Percentiles rank a stretch among this genome's conserved stretches.
Conservation (phyloP, 1,139 yeast genomes). For the Lodderomyces elongisporus region DNA sequence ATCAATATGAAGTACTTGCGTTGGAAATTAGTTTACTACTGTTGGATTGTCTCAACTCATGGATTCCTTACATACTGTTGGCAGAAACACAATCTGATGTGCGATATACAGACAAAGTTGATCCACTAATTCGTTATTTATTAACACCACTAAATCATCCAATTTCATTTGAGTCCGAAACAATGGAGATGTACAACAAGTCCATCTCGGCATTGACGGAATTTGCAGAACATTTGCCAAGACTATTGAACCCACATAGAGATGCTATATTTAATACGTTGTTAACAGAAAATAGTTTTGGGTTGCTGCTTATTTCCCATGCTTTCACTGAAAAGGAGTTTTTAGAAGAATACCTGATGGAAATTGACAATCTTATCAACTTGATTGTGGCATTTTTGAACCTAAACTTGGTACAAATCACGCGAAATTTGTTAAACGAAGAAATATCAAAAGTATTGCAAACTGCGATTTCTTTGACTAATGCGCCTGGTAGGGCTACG, state of each 20-base stretch:
- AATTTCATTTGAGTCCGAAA: slow-evolving; percentile 6
- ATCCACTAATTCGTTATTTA: slow-evolving; percentile 15
- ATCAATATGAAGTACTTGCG: slow-evolving; percentile 3
- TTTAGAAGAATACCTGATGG: slow-evolving; percentile 35
- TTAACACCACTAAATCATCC: slow-evolving; percentile 18
- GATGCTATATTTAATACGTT: slow-evolving; percentile 21
- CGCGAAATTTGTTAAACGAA: slow-evolving; percentile 41
- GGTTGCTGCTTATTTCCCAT: slow-evolving; percentile 24
- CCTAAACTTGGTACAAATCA: slow-evolving; percentile 45
- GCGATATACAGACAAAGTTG: slow-evolving; percentile 24
- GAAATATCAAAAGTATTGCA: slow-evolving; percentile 38
- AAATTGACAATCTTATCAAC: slow-evolving; percentile 45
- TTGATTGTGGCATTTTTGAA: slow-evolving; percentile 51
- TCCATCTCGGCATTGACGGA: slow-evolving; percentile 39
- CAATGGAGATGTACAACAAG: slow-evolving; percentile 21
- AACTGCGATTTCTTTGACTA: slow-evolving; percentile 53
- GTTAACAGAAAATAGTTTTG: slow-evolving; percentile 39
- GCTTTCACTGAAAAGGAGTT: slow-evolving; percentile 19
- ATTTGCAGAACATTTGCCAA: slow-evolving; percentile 42
- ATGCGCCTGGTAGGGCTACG: slow-evolving; percentile 57
- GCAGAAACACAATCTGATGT: slow-evolving; percentile 34
- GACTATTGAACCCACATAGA: slow-evolving; percentile 29
- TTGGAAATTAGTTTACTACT: slow-evolving; percentile 13
- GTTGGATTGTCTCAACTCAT: slow-evolving; percentile 29
- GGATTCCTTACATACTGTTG: slow-evolving; percentile 30